Evolutionary conservation across 345 rosid genomes (phyloP).

Genomic region (Lepidium didymum): DNA sequence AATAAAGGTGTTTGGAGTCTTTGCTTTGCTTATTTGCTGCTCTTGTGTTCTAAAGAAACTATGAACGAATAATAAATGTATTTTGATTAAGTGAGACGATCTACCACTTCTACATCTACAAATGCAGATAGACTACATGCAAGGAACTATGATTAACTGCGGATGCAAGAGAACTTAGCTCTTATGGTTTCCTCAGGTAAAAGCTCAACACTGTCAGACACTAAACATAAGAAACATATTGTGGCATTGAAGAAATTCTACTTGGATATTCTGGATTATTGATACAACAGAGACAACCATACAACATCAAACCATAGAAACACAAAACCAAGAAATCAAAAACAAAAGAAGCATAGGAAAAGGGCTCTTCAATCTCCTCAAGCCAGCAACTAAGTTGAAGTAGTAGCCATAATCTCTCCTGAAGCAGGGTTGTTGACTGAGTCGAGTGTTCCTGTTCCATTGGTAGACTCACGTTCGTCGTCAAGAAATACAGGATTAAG

Average conservation of each 20-base stretch:
- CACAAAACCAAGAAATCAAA: not conserved
- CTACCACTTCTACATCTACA: not conserved
- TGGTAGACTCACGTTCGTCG: not conserved
- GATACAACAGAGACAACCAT: conserved; percentile 1
- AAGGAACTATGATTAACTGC: not conserved
- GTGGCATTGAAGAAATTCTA: not conserved
- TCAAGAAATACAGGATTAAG: conserved; percentile 20
- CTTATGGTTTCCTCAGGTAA: not conserved
- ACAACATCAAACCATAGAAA: not conserved
- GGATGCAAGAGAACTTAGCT: not conserved
- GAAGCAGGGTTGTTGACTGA: not conserved
- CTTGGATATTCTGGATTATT: not conserved
- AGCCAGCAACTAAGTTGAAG: not conserved
- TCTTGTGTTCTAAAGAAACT: not conserved
- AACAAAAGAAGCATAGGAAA: not conserved
- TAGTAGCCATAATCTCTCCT: not conserved
- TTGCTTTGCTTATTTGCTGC: not conserved
- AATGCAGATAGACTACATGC: not conserved
- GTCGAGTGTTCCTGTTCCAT: not conserved
- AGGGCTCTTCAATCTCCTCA: not conserved
- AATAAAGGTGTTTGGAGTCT: conserved; percentile 16
- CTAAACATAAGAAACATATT: not conserved
- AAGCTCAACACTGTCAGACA: not conserved
- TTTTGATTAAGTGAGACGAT: not conserved
- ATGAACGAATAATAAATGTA: not conserved